These are phyloP conservation scores for Macadamia tetraphylla DNA, from an alignment of 164 flowering plant genomes.

Conservation along the genomic window DNA sequence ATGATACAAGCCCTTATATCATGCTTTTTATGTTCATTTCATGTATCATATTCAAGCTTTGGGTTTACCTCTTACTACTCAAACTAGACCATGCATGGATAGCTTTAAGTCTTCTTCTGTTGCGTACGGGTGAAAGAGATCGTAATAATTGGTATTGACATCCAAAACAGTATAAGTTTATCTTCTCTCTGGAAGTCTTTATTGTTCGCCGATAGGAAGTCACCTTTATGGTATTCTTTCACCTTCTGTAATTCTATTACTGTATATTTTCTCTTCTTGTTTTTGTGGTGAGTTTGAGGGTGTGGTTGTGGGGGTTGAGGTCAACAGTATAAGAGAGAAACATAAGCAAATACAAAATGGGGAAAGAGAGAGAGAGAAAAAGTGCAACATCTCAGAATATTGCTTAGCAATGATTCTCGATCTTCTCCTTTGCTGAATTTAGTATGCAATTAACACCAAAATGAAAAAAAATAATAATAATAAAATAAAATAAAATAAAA, in stretches of 20 bases:
- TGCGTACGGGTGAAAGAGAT: not conserved
- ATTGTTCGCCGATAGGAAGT: not conserved
- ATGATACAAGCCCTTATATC: not conserved
- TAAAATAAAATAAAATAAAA: not conserved
- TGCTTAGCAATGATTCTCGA: not conserved
- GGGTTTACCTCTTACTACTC: not conserved
- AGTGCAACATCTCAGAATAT: too few relatives aligned
- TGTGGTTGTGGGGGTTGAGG: too few relatives aligned
- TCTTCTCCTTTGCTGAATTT: not conserved
- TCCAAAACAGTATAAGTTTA: not conserved
- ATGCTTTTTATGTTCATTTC: not conserved
- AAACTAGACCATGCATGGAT: not conserved
- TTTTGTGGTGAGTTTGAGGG: too few relatives aligned
- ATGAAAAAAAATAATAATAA: not conserved
- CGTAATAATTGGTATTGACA: not conserved
- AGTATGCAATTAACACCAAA: not conserved
- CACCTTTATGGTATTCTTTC: conserved; percentile 1
- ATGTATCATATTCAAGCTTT: not conserved
- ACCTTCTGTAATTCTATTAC: not conserved
- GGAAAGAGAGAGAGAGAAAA: too few relatives aligned
- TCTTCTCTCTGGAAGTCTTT: not conserved
- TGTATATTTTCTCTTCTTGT: not conserved
- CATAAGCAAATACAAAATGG: too few relatives aligned
- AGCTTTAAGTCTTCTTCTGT: not conserved
- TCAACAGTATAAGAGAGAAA: too few relatives aligned